A percentile compares a stretch with the other conserved stretches of the same genome.
Conservation (phyloP, 2,329 filamentous ascomycete genomes). For the Penicillium oxalicum region DNA sequence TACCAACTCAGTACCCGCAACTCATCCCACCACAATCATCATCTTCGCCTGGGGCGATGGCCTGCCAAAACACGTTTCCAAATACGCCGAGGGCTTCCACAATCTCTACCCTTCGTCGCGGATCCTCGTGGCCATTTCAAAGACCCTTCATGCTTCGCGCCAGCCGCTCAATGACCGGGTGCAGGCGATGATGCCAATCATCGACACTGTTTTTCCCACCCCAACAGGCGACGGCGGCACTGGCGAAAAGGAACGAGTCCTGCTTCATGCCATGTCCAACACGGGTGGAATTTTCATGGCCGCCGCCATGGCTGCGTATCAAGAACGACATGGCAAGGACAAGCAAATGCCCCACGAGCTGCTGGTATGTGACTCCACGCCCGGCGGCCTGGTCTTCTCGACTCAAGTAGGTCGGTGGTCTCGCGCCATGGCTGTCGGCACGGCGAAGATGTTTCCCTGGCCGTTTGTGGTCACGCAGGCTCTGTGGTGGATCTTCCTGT, state of each 20-base stretch:
- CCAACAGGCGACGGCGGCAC: slow-evolving; percentile 14
- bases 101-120: slow-evolving; percentile 47
- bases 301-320: slow-evolving; percentile 46
- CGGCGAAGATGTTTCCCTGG: slow-evolving; percentile 37
- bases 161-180: slow-evolving; percentile 42
- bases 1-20: slow-evolving; percentile 24
- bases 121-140: slow-evolving; percentile 49
- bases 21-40: slow-evolving; percentile 29
- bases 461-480: slow-evolving; percentile 45
- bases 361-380: slow-evolving; percentile 50
- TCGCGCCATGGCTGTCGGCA: slow-evolving; percentile 49
- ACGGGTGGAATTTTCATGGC: slow-evolving; percentile 52
- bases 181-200: slow-evolving; percentile 42
- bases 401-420: slow-evolving; percentile 45
- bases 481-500: slow-evolving; percentile 44
- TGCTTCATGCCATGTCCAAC: slow-evolving; percentile 55
- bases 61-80: slow-evolving; percentile 49
- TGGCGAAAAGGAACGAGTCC: slow-evolving; percentile 31
- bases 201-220: slow-evolving; percentile 20
- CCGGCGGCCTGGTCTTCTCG: slow-evolving; percentile 41
- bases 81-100: slow-evolving; percentile 51
- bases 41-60: slow-evolving; percentile 57
- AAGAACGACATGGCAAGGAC: slow-evolving; percentile 24
- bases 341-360: slow-evolving; percentile 45
- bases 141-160: slow-evolving; percentile 45